Evolutionary conservation across 306 rosid genomes (phyloP).

Genomic region (Echinosophora koreensis): DNA sequence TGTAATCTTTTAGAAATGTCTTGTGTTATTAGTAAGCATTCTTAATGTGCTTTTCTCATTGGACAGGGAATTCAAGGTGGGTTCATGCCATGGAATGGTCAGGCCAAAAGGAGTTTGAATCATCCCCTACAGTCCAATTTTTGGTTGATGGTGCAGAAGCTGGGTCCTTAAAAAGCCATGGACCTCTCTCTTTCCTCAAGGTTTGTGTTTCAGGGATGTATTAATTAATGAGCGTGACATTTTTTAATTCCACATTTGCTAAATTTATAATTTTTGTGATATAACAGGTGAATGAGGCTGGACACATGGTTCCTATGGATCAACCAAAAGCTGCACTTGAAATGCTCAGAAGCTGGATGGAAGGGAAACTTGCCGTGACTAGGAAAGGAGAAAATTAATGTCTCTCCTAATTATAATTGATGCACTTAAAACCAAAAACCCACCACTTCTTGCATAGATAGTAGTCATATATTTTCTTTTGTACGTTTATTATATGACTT

Average conservation of each 20-base stretch:
- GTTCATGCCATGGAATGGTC: slow-evolving; percentile 92
- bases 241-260: not conserved
- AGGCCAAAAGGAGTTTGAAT: slow-evolving; percentile 65
- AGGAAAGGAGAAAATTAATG: no score
- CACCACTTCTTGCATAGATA: no score
- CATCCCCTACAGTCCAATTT: slow-evolving; percentile 51
- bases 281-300: slow-evolving; percentile 68
- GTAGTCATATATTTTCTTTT: no score
- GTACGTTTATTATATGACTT: no score
- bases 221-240: not conserved
- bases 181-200: slow-evolving; percentile 84
- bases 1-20: no score
- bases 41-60: no score
- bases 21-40: no score
- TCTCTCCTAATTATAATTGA: no score
- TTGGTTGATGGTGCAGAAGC: slow-evolving; percentile 71
- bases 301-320: slow-evolving; percentile 97
- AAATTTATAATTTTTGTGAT: slow-evolving; percentile 15
- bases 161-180: slow-evolving; percentile 66
- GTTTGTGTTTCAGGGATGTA: slow-evolving; percentile 41
- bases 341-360: slow-evolving; percentile 78
- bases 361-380: slow-evolving; percentile 49
- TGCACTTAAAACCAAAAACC: no score
- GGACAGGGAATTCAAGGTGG: slow-evolving; percentile 64
- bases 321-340: slow-evolving; percentile 89